Conservation (phyloP, 1,139 yeast genomes). For the Geotrichum restrictum region DNA sequence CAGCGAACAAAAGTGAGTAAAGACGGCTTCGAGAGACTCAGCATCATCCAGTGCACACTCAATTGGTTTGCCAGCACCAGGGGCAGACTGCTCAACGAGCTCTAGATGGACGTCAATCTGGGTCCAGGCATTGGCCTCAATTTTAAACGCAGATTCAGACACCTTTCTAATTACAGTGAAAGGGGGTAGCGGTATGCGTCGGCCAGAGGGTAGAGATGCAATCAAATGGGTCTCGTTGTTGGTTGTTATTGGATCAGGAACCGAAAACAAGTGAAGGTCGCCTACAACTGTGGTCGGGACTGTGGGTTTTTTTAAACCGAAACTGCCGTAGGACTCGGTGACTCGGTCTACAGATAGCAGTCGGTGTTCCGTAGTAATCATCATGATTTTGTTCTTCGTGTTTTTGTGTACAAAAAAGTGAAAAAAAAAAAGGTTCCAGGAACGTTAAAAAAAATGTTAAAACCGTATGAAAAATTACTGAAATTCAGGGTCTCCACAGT, state of each 20-base stretch:
- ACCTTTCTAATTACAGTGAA: slow-evolving; percentile 10
- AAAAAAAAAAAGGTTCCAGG: not conserved
- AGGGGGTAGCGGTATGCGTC: slow-evolving; percentile 12
- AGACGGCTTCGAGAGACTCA: slow-evolving; percentile 13
- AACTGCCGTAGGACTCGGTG: slow-evolving; percentile 13
- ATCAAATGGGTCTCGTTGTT: not conserved
- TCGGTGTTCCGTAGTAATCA: slow-evolving; percentile 6
- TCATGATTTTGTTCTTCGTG: not conserved
- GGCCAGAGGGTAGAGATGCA: slow-evolving; percentile 15
- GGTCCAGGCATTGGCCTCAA: not conserved
- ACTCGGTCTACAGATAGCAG: slow-evolving; percentile 14
- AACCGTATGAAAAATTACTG: too few relatives aligned
- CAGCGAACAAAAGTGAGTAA: slow-evolving; percentile 17
- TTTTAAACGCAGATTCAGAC: slow-evolving; percentile 1
- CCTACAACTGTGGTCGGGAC: too few relatives aligned
- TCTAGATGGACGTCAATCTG: not conserved
- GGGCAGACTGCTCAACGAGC: not conserved
- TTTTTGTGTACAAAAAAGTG: too few relatives aligned
- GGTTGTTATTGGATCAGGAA: not conserved
- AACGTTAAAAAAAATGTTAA: too few relatives aligned
- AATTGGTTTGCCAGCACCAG: not conserved
- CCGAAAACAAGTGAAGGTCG: slow-evolving; percentile 7
- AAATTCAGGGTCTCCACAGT: too few relatives aligned
- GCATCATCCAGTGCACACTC: slow-evolving; percentile 1
- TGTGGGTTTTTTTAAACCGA: too few relatives aligned